phyloP scores from a whole-genome alignment of 495 filamentous ascomycete genomes.

The Penicillium salamii region DNA sequence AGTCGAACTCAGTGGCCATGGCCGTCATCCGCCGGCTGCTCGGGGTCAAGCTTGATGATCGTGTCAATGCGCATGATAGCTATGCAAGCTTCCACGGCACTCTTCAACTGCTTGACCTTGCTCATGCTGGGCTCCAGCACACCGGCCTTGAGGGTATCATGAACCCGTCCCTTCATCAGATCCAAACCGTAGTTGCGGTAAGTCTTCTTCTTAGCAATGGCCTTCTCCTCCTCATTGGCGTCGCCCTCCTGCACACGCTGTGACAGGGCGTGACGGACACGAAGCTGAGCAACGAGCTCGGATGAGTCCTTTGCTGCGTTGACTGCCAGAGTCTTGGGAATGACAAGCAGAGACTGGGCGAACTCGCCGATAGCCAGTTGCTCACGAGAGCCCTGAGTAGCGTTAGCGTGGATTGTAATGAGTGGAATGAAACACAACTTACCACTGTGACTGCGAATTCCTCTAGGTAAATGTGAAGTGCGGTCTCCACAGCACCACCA shows the following conservation, averaged over 20 bases:
- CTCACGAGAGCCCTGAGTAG: conserved; percentile 89
- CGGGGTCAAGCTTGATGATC: conserved; percentile 95
- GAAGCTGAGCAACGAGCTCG: conserved; percentile 92
- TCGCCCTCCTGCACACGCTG: conserved; percentile 84
- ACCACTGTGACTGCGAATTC: conserved; percentile 98
- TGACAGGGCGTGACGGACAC: conserved; percentile 88
- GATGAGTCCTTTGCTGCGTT: conserved; percentile 96
- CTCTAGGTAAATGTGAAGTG: conserved; percentile 97
- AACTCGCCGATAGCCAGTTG: conserved; percentile 98
- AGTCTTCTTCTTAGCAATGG: conserved; percentile 84
- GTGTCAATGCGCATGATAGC: conserved; percentile 99
- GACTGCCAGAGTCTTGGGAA: conserved; percentile 94
- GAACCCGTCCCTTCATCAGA: conserved; percentile 82
- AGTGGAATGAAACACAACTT: too few species aligned
- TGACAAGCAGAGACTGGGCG: conserved; percentile 86
- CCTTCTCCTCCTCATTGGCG: conserved; percentile 81
- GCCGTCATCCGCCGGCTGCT: conserved; percentile 69
- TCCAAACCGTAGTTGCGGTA: conserved; percentile 99
- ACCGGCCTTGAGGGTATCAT: conserved; percentile 90
- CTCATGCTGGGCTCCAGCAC: conserved; percentile 97
- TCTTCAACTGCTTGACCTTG: conserved; percentile 98
- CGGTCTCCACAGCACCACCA: conserved; percentile 96
- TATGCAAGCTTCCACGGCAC: conserved; percentile 97
- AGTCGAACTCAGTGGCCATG: conserved; percentile 36
- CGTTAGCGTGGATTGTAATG: too few species aligned